A percentile compares a stretch with the other conserved stretches of the same genome.
phyloP scores from a whole-genome alignment of 2,329 filamentous ascomycete genomes.

The Ophiostoma ips region DNA sequence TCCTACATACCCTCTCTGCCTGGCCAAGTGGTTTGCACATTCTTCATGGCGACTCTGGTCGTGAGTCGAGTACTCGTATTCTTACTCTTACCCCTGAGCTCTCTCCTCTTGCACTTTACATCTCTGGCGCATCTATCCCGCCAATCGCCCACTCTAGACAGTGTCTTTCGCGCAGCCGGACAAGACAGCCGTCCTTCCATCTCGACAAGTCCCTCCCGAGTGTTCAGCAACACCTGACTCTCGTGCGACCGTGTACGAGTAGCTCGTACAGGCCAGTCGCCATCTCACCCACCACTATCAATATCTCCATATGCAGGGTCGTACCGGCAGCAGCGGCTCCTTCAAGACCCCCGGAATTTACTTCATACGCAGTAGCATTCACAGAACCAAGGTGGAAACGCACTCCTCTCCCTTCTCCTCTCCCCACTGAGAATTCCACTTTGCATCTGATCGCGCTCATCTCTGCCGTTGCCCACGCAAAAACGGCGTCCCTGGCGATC shows the following conservation, averaged over 20 bases:
- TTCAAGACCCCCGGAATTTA: not conserved
- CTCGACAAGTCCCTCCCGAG: no score
- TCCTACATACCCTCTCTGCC: not conserved
- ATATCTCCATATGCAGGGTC: constrained; percentile 3
- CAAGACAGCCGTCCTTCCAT: no score
- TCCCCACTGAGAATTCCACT: not conserved
- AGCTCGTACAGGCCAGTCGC: not conserved
- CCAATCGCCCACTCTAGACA: no score
- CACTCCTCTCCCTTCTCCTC: not conserved
- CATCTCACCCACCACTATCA: not conserved
- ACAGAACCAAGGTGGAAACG: not conserved
- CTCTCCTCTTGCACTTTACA: no score
- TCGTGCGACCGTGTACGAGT: not conserved
- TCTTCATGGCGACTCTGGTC: no score
- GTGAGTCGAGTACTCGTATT: no score
- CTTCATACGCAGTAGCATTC: no score
- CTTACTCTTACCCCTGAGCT: no score
- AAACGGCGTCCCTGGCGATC: constrained; percentile 6
- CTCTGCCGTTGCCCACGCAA: not conserved
- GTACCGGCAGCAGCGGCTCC: constrained; percentile 1
- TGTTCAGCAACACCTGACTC: not conserved
- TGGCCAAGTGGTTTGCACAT: no score
- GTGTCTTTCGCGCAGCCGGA: no score
- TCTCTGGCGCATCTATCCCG: no score
- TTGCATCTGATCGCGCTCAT: constrained; percentile 7